These are phyloP conservation scores for Aquanectria penicillioides DNA, from an alignment of 2,329 filamentous ascomycete genomes.

Conservation along the genomic window DNA sequence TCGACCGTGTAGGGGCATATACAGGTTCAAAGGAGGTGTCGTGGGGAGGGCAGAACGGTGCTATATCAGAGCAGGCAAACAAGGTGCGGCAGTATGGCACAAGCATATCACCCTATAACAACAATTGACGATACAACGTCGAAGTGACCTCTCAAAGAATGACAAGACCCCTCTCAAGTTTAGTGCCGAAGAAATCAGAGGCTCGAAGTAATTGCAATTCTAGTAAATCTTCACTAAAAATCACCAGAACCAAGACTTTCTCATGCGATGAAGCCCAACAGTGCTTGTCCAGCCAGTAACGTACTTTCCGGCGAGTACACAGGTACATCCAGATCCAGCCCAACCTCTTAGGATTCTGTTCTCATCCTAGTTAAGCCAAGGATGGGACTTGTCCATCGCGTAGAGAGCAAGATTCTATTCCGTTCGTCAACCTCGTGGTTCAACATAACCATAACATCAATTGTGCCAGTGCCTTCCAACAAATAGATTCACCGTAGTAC, in stretches of 20 bases:
- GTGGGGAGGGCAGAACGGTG: too few species aligned
- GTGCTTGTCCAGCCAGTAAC: background rate
- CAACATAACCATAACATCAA: conserved; percentile 38
- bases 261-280: conserved; percentile 11
- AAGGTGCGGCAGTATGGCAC: too few species aligned
- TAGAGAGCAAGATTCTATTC: conserved; percentile 35
- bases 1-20: too few species aligned
- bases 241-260: conserved; percentile 13
- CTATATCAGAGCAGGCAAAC: too few species aligned
- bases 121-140: too few species aligned
- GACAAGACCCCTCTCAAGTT: too few species aligned
- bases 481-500: conserved; percentile 40
- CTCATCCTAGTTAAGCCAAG: conserved; percentile 8
- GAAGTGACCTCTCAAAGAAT: too few species aligned
- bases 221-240: conserved; percentile 3
- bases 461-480: conserved; percentile 41
- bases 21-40: too few species aligned
- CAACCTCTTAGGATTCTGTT: background rate
- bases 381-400: conserved; percentile 17
- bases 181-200: background rate
- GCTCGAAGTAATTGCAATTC: conserved; percentile 5
- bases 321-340: background rate
- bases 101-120: too few species aligned
- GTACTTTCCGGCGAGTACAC: background rate
- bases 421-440: conserved; percentile 28